phyloP scores from a whole-genome alignment of 805 yeast species.

The Saccharomycopsis sp. region DNA sequence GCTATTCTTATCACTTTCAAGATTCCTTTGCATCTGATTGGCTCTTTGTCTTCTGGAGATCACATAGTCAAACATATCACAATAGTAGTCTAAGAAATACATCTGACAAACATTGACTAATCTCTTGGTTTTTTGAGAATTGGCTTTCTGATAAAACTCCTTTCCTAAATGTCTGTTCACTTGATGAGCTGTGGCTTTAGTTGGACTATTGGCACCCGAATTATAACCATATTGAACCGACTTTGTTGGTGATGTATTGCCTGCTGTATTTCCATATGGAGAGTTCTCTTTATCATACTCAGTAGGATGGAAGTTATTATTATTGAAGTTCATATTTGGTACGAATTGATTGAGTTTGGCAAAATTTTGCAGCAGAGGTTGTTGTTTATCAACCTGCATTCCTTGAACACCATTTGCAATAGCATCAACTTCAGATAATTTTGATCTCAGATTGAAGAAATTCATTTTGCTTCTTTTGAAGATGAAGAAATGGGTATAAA shows the following conservation, averaged over 20 bases:
- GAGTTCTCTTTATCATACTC: conserved; percentile 18
- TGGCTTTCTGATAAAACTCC: conserved; percentile 53
- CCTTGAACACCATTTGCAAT: conserved; percentile 15
- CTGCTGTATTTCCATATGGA: conserved; percentile 13
- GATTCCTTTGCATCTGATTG: conserved; percentile 55
- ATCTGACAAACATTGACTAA: conserved; percentile 87
- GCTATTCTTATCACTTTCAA: conserved; percentile 16
- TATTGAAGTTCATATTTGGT: conserved; percentile 8
- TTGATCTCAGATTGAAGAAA: background rate
- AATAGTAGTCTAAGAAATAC: conserved; percentile 91
- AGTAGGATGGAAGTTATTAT: background rate
- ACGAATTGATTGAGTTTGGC: conserved; percentile 5
- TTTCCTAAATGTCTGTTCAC: conserved; percentile 17
- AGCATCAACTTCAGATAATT: conserved; percentile 12
- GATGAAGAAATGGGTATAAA: no score
- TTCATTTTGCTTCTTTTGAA: background rate
- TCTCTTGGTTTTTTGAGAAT: conserved; percentile 72
- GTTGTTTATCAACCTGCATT: conserved; percentile 17
- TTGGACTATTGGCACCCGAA: conserved; percentile 22
- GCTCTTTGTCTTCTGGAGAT: conserved; percentile 79
- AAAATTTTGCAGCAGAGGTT: conserved; percentile 1
- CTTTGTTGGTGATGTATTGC: conserved; percentile 23
- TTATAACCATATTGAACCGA: conserved; percentile 17
- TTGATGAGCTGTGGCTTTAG: background rate
- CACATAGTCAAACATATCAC: conserved; percentile 91